Base-by-base conservation (phyloP, 2,329 filamentous ascomycete genomes). In the Trichoderma sp. region DNA sequence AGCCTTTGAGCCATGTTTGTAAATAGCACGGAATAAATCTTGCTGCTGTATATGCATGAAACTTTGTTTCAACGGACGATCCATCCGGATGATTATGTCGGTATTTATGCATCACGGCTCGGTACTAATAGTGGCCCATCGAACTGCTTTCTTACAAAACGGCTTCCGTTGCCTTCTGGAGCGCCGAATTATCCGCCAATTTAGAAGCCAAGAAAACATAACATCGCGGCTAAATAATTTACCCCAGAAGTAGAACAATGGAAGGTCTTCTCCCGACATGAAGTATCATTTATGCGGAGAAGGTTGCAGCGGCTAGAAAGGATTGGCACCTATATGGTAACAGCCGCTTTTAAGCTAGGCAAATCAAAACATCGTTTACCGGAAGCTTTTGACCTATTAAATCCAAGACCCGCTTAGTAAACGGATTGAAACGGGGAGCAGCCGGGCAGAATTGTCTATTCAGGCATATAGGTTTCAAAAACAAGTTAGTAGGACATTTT, bases 301-400 rank as follows among this genome's bases (percentile, higher is more conserved):
- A 65, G 71, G 60, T 73, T 65, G 41, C 71, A 73, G n/a, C 60
- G 71, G 68, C 68, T 72, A 63, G 59, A 50, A 53, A 63, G 18
- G n/a, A 18, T 72, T 53, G 35, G 35, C 56, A 72, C 27, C 16
- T n/a, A 18, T 27, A 18, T 63, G 5, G 18, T 63, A 14, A 62
- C 56, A 71, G 68, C 56, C 68, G 56, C 59, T 50, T 50, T 27
- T 24, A 12, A 33, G 56, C 56, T 63, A 41, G 68, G 68, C 56
- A 63, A 33, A 33, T 71, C 12, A 33, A 8, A 35, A 24, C 18
- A 68, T 35, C 29, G 9, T 8, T 33, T n/a, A 31, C 90, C 41
- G 41, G 41, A 45, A 45, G 41, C 16, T 45, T 45, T 45, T 45
- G 41, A 7, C 41, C 41, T 45, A 9, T 45, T 45, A 18, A 18